Conservation (phyloP, 306 rosid species). For the Sicyos baderoa region DNA sequence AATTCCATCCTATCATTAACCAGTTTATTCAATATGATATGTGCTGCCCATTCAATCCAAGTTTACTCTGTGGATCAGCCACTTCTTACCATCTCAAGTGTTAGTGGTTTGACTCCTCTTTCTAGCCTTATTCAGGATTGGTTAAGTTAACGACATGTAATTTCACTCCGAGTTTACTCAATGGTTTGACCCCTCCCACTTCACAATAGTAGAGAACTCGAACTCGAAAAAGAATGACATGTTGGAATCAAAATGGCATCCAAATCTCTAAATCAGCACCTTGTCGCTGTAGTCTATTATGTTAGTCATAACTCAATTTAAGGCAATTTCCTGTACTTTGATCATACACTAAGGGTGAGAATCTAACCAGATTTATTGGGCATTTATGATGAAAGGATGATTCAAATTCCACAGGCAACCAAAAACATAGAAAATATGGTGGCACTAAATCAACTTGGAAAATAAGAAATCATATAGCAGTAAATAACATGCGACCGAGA, state of each 20-base stretch:
- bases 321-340: background rate
- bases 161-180: background rate
- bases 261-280: background rate
- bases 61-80: too few species aligned
- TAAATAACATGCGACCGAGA: conserved; percentile 20
- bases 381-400: background rate
- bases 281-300: background rate
- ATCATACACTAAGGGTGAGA: background rate
- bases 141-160: background rate
- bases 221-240: background rate
- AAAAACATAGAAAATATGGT: background rate
- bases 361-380: background rate
- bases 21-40: too few species aligned
- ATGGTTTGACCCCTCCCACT: too few species aligned
- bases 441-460: background rate
- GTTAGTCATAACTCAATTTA: background rate
- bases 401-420: conserved; percentile 6
- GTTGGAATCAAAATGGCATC: background rate
- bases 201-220: too few species aligned
- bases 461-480: background rate
- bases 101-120: too few species aligned
- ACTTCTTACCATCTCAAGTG: too few species aligned
- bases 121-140: background rate
- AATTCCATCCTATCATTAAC: background rate
- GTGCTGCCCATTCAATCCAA: too few species aligned